phyloP scores from a whole-genome alignment of 1,284 basidiomycete genomes.

The Acaromyces ingoldii region DNA sequence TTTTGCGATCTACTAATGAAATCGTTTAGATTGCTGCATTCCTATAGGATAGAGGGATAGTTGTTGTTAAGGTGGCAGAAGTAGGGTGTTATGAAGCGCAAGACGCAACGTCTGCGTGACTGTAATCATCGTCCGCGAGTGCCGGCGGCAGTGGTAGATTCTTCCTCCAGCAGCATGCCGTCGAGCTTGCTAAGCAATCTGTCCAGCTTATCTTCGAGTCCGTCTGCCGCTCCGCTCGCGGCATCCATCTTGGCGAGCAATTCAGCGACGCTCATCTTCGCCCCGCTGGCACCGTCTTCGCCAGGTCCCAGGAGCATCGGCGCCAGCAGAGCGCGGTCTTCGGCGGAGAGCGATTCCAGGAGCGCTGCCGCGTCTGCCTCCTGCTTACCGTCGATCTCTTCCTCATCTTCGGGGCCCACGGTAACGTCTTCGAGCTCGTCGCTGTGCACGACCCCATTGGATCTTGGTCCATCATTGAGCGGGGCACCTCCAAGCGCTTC shows the following conservation, averaged over 20 bases:
- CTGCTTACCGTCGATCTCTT: neutral
- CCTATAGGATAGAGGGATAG: no score
- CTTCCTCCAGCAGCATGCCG: constrained; percentile 9
- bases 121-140: no score
- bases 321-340: constrained; percentile 3
- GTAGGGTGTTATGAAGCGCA: no score
- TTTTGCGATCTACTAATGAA: no score
- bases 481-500: constrained; percentile 17
- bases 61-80: no score
- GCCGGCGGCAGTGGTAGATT: no score
- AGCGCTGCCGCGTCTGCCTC: neutral
- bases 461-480: constrained; percentile 1
- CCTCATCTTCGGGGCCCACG: neutral
- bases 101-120: no score
- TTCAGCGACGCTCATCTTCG: constrained; percentile 9
- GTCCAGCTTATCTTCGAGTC: constrained; percentile 26
- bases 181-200: constrained; percentile 18
- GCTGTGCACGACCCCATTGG: neutral
- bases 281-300: neutral
- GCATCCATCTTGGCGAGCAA: constrained; percentile 17
- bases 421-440: neutral
- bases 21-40: no score
- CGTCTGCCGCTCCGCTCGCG: constrained; percentile 22
- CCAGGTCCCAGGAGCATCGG: neutral
- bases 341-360: constrained; percentile 5